Percentiles rank a stretch among this genome's conserved stretches.
phyloP scores from a whole-genome alignment of 768 basidiomycete genomes.

The Macrolepiota dolichaula region DNA sequence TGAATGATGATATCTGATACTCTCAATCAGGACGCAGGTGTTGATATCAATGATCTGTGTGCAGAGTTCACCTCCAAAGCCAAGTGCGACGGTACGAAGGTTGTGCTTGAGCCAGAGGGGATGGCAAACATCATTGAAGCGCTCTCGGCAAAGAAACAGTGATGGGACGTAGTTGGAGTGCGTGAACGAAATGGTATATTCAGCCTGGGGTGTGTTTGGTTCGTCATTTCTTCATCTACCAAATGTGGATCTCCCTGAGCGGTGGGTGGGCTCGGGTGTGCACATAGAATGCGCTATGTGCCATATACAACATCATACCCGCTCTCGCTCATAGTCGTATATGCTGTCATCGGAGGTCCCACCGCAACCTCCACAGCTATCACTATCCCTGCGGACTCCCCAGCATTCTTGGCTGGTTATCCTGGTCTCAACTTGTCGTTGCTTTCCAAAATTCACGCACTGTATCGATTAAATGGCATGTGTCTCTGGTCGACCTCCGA shows the following conservation, averaged over 20 bases:
- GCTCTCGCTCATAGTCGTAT: not conserved
- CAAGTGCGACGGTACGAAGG: constrained; percentile 79
- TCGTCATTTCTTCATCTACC: not conserved
- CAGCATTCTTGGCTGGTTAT: not conserved
- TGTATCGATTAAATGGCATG: not conserved
- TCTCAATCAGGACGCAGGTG: constrained; percentile 42
- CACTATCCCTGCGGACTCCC: not conserved
- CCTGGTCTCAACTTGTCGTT: not conserved
- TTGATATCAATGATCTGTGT: constrained; percentile 78
- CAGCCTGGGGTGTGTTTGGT: not conserved
- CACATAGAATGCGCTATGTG: not conserved
- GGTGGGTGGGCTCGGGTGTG: not conserved
- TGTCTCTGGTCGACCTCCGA: not conserved
- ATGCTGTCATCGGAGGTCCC: not conserved
- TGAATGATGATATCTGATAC: constrained; percentile 7
- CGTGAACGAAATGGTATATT: not conserved
- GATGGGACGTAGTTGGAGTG: not conserved
- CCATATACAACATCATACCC: not conserved
- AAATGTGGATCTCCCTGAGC: not conserved
- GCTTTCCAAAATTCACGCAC: not conserved
- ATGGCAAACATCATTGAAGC: constrained; percentile 45
- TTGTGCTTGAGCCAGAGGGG: constrained; percentile 64
- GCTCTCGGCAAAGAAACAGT: constrained; percentile 29
- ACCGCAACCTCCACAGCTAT: not conserved
- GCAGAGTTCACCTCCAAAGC: constrained; percentile 79